Evolutionary conservation across 148 eudicot species (phyloP), one percentile per base, ranked within the genome.

Genomic region (Limonium bicolor): DNA sequence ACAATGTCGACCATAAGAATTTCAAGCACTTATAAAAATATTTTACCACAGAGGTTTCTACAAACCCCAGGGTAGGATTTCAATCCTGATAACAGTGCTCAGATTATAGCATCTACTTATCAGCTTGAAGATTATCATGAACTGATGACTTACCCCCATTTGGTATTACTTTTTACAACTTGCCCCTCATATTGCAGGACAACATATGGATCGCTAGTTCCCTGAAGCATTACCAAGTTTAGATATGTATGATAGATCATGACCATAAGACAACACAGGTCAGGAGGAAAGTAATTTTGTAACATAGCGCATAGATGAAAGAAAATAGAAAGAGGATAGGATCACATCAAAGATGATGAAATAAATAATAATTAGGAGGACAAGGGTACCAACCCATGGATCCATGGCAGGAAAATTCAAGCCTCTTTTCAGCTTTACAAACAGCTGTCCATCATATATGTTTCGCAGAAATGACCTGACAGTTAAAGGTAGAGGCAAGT

Each of bases 131-230:
- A n/a, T n/a, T n/a, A n/a, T n/a, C n/a, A n/a, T n/a, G 22, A 17
- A 52, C 9, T 37, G 48, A 29, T 22, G 29, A 61, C 87, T 55
- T 69, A 83, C 97, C 85, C 97, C 97, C 97, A 90, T 68, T 77
- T 90, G 24, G 63, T 62, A 44, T 76, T 77, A 73, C 95, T 90
- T 68, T 80, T 90, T 47, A 73, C 67, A 39, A 75, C 68, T 69
- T 90, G 97, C 61, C 82, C 64, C 36, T 74, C 87, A 61, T 74
- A 53, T 54, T 90, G 79, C 58, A 90, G 54, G 46, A 90, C 69
- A 36, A 84, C 84, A 66, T 90, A 90, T 17, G 97, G 97, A 71
- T 90, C 94, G 56, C 97, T 90, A 30, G 95, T 90, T 60, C 97
- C 97, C 97, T 88, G 72, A 45, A 68, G 62, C 44, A 26, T 52